Evolutionary conservation across 257 asterid genomes (phyloP), one percentile per base, ranked within the genome.

Genomic region (Leonotis leonurus): DNA sequence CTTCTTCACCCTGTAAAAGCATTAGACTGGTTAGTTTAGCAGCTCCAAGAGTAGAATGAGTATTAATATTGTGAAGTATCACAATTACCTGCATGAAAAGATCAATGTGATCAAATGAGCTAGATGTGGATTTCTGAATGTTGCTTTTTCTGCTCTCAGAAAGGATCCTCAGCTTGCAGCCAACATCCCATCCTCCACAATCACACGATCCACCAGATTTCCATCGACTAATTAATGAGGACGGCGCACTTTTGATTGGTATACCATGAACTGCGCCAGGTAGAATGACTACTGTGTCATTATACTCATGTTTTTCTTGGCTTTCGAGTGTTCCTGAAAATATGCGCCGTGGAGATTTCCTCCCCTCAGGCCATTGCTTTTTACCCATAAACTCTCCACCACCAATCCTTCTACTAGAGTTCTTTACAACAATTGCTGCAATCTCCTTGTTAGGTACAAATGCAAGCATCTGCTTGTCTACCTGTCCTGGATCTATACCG

Each of bases 161-260:
- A 17, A 93, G 96, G 41, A 93, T 54, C 55, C 78, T 80, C 41
- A 93, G 83, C 82, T 83, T 87, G 90, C 99, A 93, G 64, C 99
- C 99, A 1, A 83, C 75, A 59, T 93, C 99, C 99, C 99, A 93
- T 24, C 99, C 99, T 67, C 95, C 99, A 73, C 99, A 93, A 71
- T 93, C 99, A 71, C 99, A 93, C 8, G 64, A 69, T 72, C 97
- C 99, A 37, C 92, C 83, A 35, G 87, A 81, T 77, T 70, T 80
- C 97, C 97, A 89, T 56, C 99, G 75, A 68, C 73, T 73, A 44
- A 89, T 77, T 54, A 93, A 75, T 0, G 97, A 81, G 0, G 97
- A 83, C 41, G 97, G 97, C 9, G 77, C 71, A 13, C 95, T 88
- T 64, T 71, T 75, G 48, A 40, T 71, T 54, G 97, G 97, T 48